phyloP scores from a whole-genome alignment of 345 rosid genomes.

The Pugionium cornutum region DNA sequence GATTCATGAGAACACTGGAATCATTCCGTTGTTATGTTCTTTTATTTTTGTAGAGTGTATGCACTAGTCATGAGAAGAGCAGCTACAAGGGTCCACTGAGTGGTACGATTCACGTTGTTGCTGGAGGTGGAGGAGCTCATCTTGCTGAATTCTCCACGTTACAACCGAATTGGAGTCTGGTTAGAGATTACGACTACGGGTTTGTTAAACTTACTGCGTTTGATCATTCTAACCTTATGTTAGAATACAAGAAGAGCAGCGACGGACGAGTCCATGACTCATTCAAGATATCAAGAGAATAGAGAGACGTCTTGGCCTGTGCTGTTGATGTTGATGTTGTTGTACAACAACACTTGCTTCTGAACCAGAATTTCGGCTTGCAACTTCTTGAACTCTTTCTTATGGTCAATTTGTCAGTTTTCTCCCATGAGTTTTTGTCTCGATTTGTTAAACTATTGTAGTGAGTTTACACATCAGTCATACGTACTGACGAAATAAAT shows the following conservation, averaged over 20 bases:
- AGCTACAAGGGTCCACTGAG: conserved; percentile 51
- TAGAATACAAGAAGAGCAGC: conserved; percentile 73
- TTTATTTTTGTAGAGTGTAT: conserved; percentile 49
- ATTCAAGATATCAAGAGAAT: conserved; percentile 55
- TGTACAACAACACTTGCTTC: conserved; percentile 60
- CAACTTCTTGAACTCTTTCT: not conserved
- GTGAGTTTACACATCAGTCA: conserved; percentile 5
- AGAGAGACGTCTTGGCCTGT: conserved; percentile 58
- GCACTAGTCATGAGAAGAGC: conserved; percentile 54
- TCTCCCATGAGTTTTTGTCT: not conserved
- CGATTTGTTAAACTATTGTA: not conserved
- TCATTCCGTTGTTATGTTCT: not conserved
- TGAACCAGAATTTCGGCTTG: conserved; percentile 22
- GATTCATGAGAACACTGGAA: not conserved
- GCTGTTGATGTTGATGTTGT: conserved; percentile 50
- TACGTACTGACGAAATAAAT: not conserved
- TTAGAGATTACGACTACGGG: conserved; percentile 53
- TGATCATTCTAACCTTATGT: conserved; percentile 54
- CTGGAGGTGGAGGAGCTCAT: conserved; percentile 74
- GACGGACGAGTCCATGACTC: conserved; percentile 70
- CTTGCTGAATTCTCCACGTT: conserved; percentile 50
- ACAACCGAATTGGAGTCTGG: conserved; percentile 58
- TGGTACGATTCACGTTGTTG: conserved; percentile 73
- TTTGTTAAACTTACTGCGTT: conserved; percentile 60
- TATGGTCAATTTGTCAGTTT: not conserved